Evolutionary conservation across 208 protist genomes (phyloP).

Genomic region (Trypanosomatidae sp.): DNA sequence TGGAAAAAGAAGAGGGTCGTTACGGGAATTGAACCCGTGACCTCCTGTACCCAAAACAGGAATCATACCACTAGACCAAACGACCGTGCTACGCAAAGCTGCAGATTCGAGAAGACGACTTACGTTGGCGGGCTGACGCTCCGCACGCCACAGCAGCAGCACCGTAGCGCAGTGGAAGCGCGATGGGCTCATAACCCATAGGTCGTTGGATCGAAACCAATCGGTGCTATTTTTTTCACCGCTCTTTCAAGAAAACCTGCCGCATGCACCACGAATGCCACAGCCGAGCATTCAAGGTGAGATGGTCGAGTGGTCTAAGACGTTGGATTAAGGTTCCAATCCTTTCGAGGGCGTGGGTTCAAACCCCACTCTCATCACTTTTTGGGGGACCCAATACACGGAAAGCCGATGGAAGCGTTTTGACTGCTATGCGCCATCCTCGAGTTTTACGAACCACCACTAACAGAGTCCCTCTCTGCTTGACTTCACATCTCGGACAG

Average conservation of each 20-base stretch:
- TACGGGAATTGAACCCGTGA: slow-evolving; percentile 94
- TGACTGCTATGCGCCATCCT: background rate
- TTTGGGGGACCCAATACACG: background rate
- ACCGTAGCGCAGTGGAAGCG: slow-evolving; percentile 94
- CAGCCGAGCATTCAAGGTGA: slow-evolving; percentile 8
- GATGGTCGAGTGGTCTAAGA: slow-evolving; percentile 60
- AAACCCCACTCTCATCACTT: slow-evolving; percentile 56
- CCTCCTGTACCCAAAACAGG: slow-evolving; percentile 94
- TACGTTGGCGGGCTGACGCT: background rate
- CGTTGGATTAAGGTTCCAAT: slow-evolving; percentile 61
- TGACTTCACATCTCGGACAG: background rate
- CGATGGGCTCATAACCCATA: slow-evolving; percentile 95
- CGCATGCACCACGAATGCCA: fast-evolving
- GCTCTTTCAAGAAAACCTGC: too few species aligned
- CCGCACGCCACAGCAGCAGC: slow-evolving; percentile 16
- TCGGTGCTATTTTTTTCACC: slow-evolving; percentile 86
- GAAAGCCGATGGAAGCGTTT: background rate
- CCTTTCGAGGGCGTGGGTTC: slow-evolving; percentile 57
- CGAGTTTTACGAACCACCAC: background rate
- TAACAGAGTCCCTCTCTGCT: too few species aligned
- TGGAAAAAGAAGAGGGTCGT: slow-evolving; percentile 60
- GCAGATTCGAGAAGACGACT: fast-evolving
- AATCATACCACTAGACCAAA: slow-evolving; percentile 95
- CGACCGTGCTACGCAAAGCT: slow-evolving; percentile 31
- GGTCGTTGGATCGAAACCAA: slow-evolving; percentile 95